Evolutionary conservation across 1,284 basidiomycete species (phyloP).

Genomic region (Cryptococcus sp.): DNA sequence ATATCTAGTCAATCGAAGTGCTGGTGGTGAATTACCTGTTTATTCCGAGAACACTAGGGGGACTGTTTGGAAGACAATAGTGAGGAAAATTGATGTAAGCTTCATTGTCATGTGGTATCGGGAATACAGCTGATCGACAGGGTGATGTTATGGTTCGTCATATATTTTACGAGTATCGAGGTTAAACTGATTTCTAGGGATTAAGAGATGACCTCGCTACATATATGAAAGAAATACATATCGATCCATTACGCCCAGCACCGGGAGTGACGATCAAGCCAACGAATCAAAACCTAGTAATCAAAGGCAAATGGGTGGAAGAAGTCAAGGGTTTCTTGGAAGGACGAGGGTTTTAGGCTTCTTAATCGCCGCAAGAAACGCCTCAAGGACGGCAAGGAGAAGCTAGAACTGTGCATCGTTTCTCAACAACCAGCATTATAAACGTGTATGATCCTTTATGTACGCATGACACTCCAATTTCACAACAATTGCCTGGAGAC

Average conservation of each 20-base stretch:
- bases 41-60: constrained; percentile 35
- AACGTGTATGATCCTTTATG: no score
- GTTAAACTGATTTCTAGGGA: background rate
- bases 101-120: background rate
- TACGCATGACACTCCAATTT: no score
- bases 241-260: constrained; percentile 30
- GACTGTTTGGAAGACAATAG: constrained; percentile 23
- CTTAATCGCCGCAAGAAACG: no score
- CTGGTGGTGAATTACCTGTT: constrained; percentile 27
- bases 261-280: constrained; percentile 27
- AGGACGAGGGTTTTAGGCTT: constrained; percentile 30
- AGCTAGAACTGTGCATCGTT: no score
- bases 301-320: constrained; percentile 35
- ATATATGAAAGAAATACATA: constrained; percentile 27
- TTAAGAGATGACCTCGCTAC: constrained; percentile 26
- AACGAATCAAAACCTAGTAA: constrained; percentile 31
- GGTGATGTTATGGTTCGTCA: background rate
- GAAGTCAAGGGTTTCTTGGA: constrained; percentile 38
- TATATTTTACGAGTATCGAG: background rate
- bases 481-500: no score
- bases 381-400: no score
- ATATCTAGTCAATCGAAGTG: constrained; percentile 12
- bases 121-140: background rate
- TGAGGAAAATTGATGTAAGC: constrained; percentile 34
- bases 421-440: no score